Conservation (phyloP, 1,139 yeast species). For the Geotrichum aggregatum region DNA sequence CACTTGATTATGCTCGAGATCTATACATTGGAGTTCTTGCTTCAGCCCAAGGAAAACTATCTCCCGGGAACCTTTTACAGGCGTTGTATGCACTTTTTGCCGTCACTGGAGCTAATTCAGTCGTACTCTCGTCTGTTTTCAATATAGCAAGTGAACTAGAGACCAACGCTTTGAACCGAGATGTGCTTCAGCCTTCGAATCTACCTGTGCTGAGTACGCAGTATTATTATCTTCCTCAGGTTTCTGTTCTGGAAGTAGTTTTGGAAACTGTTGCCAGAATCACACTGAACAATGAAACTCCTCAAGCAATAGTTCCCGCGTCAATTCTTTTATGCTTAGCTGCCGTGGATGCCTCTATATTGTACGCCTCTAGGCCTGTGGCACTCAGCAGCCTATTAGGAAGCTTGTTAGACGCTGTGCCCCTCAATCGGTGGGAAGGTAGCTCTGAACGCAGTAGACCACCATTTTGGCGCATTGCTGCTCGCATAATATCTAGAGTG, state of each 20-base stretch:
- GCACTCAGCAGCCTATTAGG: neutral
- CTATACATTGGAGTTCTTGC: constrained; percentile 5
- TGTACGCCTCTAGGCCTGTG: neutral
- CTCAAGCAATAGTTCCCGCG: neutral
- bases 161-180: neutral
- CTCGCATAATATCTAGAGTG: neutral
- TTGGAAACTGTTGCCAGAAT: neutral
- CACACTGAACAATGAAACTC: neutral
- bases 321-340: neutral
- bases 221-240: constrained; percentile 2
- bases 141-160: neutral
- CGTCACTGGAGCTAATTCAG: constrained; percentile 5
- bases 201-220: neutral
- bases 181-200: neutral
- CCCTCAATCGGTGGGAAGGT: neutral
- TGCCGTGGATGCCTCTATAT: constrained; percentile 5
- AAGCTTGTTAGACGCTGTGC: neutral
- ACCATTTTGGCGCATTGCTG: neutral
- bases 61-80: neutral
- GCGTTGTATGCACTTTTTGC: constrained; percentile 2
- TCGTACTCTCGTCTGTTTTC: neutral
- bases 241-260: neutral
- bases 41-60: neutral
- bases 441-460: too few relatives aligned
- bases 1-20: neutral